Evolutionary conservation across 345 rosid genomes (phyloP).

Genomic region (Lagerstroemia speciosa): DNA sequence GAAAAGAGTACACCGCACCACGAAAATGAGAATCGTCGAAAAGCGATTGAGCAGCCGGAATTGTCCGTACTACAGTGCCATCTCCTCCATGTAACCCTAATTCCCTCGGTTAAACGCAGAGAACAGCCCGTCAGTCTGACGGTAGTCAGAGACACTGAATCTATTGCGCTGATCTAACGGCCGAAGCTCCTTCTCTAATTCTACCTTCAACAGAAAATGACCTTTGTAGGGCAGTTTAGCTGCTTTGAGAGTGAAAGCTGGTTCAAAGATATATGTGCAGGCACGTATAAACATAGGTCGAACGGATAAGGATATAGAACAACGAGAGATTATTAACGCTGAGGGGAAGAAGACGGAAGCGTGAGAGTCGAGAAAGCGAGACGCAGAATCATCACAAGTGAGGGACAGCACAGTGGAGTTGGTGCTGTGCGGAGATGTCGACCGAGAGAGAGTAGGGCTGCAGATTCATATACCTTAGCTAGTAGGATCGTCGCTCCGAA

Average conservation of each 20-base stretch:
- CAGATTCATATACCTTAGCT: not conserved
- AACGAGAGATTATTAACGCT: not conserved
- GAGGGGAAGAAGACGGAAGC: not conserved
- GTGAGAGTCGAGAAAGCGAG: not conserved
- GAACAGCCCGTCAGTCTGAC: not conserved
- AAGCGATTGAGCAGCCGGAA: not conserved
- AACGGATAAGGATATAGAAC: not conserved
- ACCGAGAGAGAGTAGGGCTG: not conserved
- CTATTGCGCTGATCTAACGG: not conserved
- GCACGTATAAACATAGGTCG: not conserved
- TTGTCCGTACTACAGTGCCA: not conserved
- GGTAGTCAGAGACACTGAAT: not conserved
- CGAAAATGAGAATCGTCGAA: not conserved
- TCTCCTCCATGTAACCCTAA: conserved; percentile 1
- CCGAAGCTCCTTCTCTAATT: not conserved
- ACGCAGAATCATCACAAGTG: not conserved
- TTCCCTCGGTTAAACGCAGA: not conserved
- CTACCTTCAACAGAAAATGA: not conserved
- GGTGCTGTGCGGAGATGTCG: not conserved
- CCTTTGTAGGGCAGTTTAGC: not conserved
- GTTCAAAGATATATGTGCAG: not conserved
- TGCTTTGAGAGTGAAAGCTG: not conserved
- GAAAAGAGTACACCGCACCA: not conserved
- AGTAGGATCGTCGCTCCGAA: not conserved
- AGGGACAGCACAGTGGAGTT: not conserved